Evolutionary conservation across 1,284 basidiomycete genomes (phyloP), one percentile per base, ranked within the genome.

Genomic region (Sparassis latifolia): DNA sequence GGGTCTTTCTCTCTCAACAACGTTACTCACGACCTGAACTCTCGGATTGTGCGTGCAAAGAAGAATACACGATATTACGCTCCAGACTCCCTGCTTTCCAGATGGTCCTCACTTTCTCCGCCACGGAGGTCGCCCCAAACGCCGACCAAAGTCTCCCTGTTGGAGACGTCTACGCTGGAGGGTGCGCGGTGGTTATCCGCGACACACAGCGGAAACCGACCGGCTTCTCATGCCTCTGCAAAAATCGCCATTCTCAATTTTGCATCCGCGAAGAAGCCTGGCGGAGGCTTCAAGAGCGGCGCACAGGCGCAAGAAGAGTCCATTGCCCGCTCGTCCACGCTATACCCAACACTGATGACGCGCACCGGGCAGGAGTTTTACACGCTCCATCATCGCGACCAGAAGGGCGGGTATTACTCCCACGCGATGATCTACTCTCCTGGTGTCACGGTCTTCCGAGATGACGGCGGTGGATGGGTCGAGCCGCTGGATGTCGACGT

Each of bases 301-400:
- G 76, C 84, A 2, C 76, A 77, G 55, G 84, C 85, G 2, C 85
- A 88, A 61, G 86, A 88, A 62, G 85, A 88, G 64, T 81, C 80
- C 42, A 75, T 88, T 55, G 84, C 85, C 2, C 78, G 85, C 42
- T 77, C 82, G 1, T 85, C 83, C 29, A 82, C 79, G 1, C 66
- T 86, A 9, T 84, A 80, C 57, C 69, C 73, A 5, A 77, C 79
- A 3, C 76, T 88, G 50, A 74, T 76, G 62, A 78, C 79, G 20
- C 62, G 66, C 6, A 65, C 66, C 2, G 78, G 76, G 0, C 71
- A 78, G 51, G 67, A 71, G 33, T 87, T 84, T 67, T 84, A 86
- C 60, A 64, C 64, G 2, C 61, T 76, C 6, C 83, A 86, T 61
- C 70, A 69, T n/a, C 68, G 65, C 42, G 72, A 78, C 54, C 68